These are phyloP conservation scores for Coemansia brasiliensis DNA, from an alignment of 192 early-diverging fungal species.

Conservation along the genomic window DNA sequence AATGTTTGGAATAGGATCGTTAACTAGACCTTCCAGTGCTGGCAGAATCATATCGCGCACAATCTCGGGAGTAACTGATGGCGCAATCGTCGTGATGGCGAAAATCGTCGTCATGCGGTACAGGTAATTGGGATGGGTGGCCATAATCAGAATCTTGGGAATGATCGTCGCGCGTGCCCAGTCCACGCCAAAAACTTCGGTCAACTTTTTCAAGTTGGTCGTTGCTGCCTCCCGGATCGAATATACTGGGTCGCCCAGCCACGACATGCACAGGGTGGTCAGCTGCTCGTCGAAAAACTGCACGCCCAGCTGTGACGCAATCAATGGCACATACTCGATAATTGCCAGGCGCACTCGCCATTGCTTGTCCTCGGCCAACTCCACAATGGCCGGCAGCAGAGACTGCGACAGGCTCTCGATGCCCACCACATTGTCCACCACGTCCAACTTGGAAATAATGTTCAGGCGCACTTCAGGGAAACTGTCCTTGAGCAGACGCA, in stretches of 20 bases:
- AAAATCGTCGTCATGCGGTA: constrained; percentile 98
- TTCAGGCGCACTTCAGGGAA: constrained; percentile 96
- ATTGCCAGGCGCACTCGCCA: constrained; percentile 99
- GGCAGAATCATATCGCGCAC: constrained; percentile 89
- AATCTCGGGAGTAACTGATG: constrained; percentile 82
- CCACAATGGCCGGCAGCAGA: constrained; percentile 95
- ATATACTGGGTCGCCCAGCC: constrained; percentile 95
- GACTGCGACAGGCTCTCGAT: constrained; percentile 97
- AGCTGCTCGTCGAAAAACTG: constrained; percentile 98
- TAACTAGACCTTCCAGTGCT: constrained; percentile 75
- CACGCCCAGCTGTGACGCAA: constrained; percentile 93
- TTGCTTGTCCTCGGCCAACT: constrained; percentile 99
- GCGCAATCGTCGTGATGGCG: constrained; percentile 89
- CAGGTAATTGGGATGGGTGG: constrained; percentile 90
- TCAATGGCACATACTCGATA: constrained; percentile 97
- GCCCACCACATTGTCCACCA: constrained; percentile 94
- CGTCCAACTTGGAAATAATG: constrained; percentile 97
- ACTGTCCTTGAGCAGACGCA: constrained; percentile 96
- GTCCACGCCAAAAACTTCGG: constrained; percentile 97
- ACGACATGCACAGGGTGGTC: constrained; percentile 92
- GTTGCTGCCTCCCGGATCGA: constrained; percentile 98
- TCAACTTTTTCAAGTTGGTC: constrained; percentile 88
- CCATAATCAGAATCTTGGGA: constrained; percentile 90
- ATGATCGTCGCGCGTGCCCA: constrained; percentile 96
- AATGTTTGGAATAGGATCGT: constrained; percentile 98